These are phyloP conservation scores for Ophiostoma angusticollis DNA, from an alignment of 2,329 filamentous ascomycete species.

Conservation along the genomic window DNA sequence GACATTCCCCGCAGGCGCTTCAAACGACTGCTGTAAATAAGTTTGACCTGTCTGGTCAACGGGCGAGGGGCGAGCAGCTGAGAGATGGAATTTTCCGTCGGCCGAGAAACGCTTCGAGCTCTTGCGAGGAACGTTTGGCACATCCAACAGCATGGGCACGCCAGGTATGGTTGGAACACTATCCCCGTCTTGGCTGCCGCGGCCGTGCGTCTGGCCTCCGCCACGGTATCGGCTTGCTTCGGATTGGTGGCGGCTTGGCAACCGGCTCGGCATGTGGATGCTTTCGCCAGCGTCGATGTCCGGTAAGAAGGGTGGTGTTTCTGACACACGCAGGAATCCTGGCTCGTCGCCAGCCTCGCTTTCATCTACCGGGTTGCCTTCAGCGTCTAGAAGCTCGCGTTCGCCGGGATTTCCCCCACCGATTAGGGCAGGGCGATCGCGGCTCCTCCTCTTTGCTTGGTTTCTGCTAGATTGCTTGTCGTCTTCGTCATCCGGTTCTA, in stretches of 20 bases:
- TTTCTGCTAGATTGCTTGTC: conserved; percentile 26
- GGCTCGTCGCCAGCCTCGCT: conserved; percentile 17
- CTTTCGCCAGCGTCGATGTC: conserved; percentile 44
- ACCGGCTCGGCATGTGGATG: conserved; percentile 51
- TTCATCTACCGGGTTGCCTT: conserved; percentile 33
- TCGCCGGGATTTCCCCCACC: conserved; percentile 16
- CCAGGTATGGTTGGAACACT: conserved; percentile 29
- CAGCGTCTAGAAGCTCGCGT: conserved; percentile 31
- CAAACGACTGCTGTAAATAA: neutral
- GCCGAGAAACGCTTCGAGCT: conserved; percentile 48
- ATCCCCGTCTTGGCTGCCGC: conserved; percentile 16
- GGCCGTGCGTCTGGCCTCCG: conserved; percentile 21
- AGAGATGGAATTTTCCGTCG: too few relatives aligned
- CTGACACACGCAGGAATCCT: conserved; percentile 24
- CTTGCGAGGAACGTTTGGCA: conserved; percentile 47
- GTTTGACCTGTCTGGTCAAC: too few relatives aligned
- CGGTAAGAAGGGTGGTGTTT: conserved; percentile 43
- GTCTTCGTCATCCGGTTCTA: conserved; percentile 47
- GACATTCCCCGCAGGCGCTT: neutral
- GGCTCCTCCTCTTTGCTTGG: conserved; percentile 15
- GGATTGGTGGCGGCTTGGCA: conserved; percentile 32
- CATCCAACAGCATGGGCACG: conserved; percentile 5
- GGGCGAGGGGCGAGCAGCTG: too few relatives aligned
- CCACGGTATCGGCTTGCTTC: conserved; percentile 33
- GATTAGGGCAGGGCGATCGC: neutral